These are phyloP conservation scores for Punctularia strigosozonata DNA, from an alignment of 768 basidiomycete species.

Conservation along the genomic window DNA sequence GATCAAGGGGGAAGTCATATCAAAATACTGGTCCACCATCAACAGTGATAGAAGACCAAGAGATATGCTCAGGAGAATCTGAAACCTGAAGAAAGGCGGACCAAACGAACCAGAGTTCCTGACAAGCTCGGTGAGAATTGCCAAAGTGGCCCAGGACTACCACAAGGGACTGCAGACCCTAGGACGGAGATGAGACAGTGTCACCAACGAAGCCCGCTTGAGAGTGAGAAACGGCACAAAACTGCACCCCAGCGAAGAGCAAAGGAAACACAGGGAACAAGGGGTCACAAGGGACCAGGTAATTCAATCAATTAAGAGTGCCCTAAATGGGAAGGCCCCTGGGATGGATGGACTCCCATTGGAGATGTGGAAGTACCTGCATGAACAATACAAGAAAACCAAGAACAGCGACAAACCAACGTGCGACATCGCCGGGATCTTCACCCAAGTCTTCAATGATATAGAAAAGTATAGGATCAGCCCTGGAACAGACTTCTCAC, in stretches of 20 bases:
- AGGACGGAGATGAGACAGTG: neutral
- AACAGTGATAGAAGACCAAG: conserved; percentile 6
- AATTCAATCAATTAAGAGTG: conserved; percentile 3
- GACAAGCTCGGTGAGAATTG: conserved; percentile 16
- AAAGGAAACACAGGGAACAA: neutral
- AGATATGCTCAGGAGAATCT: conserved; percentile 14
- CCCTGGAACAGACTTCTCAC: conserved; percentile 1
- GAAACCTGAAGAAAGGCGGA: conserved; percentile 1
- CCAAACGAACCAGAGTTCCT: neutral
- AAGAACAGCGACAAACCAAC: neutral
- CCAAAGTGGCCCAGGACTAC: conserved; percentile 17
- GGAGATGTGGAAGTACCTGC: conserved; percentile 11
- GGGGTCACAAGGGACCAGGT: no score
- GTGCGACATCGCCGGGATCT: neutral
- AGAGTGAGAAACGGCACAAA: neutral
- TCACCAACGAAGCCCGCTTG: no score
- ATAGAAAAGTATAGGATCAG: neutral
- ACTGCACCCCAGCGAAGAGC: neutral
- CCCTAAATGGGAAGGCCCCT: conserved; percentile 11
- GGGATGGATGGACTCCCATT: conserved; percentile 16
- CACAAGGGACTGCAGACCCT: conserved; percentile 13
- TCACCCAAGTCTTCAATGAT: neutral
- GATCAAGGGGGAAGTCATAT: conserved; percentile 8
- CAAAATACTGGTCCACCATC: conserved; percentile 11
- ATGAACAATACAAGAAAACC: neutral